Base-by-base conservation (phyloP, 805 yeast species). In the Lipomyces spencermartinsiae region DNA sequence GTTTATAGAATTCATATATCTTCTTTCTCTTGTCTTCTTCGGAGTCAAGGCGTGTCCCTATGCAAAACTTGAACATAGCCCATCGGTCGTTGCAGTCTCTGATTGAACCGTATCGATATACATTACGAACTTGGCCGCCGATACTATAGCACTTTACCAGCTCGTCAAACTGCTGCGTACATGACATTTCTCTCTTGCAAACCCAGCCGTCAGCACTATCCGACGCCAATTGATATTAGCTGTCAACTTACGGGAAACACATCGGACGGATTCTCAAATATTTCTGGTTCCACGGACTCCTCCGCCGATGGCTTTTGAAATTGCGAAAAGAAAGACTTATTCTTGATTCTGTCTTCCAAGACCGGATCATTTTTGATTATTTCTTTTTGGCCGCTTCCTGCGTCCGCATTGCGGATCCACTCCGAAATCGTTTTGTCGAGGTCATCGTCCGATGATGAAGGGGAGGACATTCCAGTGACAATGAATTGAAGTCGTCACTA, bases 71-170 rank as follows among this genome's bases (percentile, higher is more conserved):
- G 74, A 93, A 83, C 80, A 92, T 92, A 31, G 84, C 87, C 62
- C 91, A 82, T 74, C 90, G 90, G 61, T 84, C 84, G 57, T 83
- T 83, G 78, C 98, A 94, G 68, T 86, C 81, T 61, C 88, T 87
- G 74, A 92, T 83, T 56, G 88, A 86, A 1, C 98, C 98, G 75
- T 87, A 90, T 64, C 98, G 82, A 76, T 93, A 94, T 74, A 90
- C 90, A 78, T 90, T 85, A 68, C 96, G 85, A 25, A 91, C 80
- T 76, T 93, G 97, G 0, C 98, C 98, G 2, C 97, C 98, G 2
- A 93, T 76, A 0, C 98, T 91, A 79, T 91, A 92, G 77, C 98
- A 94, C 59, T 86, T 88, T 58, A 93, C 84, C 29, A 93, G 81
- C 75, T 92, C 97, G 78, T 93, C 97, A 78, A 93, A 89, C 0